Percentiles rank a stretch among this genome's conserved stretches.
phyloP scores from a whole-genome alignment of 139 green algal genomes.

The Chlamydomonas sphaeroides region DNA sequence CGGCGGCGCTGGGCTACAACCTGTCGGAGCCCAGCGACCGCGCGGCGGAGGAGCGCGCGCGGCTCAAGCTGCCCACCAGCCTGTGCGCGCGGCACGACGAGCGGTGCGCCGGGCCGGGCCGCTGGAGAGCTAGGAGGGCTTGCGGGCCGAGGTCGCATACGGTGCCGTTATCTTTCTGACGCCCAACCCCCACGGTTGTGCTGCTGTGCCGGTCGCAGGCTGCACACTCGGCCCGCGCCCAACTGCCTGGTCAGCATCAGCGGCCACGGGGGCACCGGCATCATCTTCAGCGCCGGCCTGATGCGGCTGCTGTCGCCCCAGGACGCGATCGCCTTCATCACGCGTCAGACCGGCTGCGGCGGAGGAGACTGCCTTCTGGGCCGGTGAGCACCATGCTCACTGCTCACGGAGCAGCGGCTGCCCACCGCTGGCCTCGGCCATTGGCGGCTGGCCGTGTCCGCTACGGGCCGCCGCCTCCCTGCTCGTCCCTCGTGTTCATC shows the following conservation, averaged over 20 bases:
- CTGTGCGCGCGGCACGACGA: constrained; percentile 18
- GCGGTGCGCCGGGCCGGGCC: neutral
- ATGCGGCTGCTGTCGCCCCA: constrained; percentile 11
- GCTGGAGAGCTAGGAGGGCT: too few species aligned
- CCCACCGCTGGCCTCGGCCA: too few species aligned
- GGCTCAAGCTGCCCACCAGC: constrained; percentile 11
- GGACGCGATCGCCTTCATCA: constrained; percentile 12
- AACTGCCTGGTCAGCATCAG: neutral
- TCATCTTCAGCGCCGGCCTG: constrained; percentile 30
- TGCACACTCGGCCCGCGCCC: neutral
- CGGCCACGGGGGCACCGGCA: constrained; percentile 23
- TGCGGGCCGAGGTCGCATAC: too few species aligned
- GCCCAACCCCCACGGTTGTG: too few species aligned
- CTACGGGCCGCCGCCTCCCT: too few species aligned
- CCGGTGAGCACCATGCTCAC: too few species aligned
- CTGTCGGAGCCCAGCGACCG: neutral
- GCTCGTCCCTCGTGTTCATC: too few species aligned
- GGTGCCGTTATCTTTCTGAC: too few species aligned
- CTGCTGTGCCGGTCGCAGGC: neutral
- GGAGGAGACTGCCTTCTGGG: constrained; percentile 31
- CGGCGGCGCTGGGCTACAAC: neutral
- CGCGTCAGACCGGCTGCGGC: constrained; percentile 1
- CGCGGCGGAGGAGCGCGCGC: neutral
- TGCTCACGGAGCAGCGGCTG: too few species aligned
- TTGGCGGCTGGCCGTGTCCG: too few species aligned